phyloP scores from a whole-genome alignment of 306 rosid genomes.

The Vigna reflexopilosa region DNA sequence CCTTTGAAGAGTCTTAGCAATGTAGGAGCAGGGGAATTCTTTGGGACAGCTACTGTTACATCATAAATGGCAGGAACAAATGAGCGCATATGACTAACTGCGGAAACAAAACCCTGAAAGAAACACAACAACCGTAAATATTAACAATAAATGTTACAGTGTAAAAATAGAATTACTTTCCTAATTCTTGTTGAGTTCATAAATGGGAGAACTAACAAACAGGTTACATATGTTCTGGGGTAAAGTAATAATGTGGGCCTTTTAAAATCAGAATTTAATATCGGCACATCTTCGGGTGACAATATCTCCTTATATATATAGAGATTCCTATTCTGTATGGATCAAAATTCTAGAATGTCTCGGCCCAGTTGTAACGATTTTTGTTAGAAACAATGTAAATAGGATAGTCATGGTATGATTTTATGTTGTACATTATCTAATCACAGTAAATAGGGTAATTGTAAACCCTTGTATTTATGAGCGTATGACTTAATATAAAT shows the following conservation, averaged over 20 bases:
- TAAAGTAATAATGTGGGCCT: background rate
- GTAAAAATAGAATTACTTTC: background rate
- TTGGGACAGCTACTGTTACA: conserved; percentile 81
- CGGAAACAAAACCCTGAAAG: conserved; percentile 90
- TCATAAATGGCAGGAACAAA: conserved; percentile 94
- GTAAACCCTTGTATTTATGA: too few relatives aligned
- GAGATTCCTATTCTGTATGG: background rate
- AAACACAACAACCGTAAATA: conserved; percentile 8
- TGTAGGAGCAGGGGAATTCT: conserved; percentile 83
- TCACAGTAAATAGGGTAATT: too few relatives aligned
- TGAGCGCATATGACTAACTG: conserved; percentile 84
- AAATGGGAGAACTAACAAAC: background rate
- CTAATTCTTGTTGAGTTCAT: background rate
- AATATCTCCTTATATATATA: background rate
- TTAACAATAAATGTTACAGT: background rate
- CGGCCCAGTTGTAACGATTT: background rate
- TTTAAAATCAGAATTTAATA: background rate
- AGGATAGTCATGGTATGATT: background rate
- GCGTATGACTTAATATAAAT: background rate
- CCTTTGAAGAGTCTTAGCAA: conserved; percentile 92
- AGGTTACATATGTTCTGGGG: background rate
- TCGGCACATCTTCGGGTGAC: background rate
- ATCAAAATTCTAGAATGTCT: background rate
- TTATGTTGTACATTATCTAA: background rate
- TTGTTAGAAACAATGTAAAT: background rate